These are phyloP conservation scores for Sclerotinia borealis DNA, from an alignment of 2,329 filamentous ascomycete genomes.

Conservation along the genomic window DNA sequence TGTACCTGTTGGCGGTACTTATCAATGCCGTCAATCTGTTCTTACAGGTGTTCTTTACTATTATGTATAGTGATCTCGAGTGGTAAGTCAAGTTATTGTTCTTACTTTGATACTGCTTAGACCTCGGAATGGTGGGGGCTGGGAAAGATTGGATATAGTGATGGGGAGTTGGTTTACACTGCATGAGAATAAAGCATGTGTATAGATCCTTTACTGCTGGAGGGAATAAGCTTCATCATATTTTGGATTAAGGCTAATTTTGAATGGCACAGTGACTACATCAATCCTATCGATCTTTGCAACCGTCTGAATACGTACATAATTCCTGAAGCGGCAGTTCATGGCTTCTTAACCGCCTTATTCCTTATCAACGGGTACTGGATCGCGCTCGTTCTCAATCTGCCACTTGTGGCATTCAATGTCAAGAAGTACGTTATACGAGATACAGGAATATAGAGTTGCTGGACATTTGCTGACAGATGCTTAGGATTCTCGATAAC, in stretches of 20 bases:
- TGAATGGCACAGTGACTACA: slow-evolving; percentile 71
- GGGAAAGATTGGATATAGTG: background rate
- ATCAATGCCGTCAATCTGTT: slow-evolving; percentile 99
- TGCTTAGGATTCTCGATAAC: slow-evolving; percentile 83
- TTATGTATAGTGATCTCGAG: slow-evolving; percentile 99
- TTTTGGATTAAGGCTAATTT: background rate
- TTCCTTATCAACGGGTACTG: slow-evolving; percentile 99
- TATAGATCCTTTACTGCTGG: background rate
- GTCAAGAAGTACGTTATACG: slow-evolving; percentile 78
- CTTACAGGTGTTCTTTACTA: slow-evolving; percentile 99
- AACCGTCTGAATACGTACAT: slow-evolving; percentile 99
- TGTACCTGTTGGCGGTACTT: slow-evolving; percentile 94
- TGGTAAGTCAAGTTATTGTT: slow-evolving; percentile 59
- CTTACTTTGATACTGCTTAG: background rate
- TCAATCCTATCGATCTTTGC: slow-evolving; percentile 99
- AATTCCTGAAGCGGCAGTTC: slow-evolving; percentile 94
- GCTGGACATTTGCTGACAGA: slow-evolving; percentile 32
- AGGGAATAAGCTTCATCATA: background rate
- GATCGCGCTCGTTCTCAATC: slow-evolving; percentile 84
- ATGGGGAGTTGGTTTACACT: background rate
- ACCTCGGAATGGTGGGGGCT: background rate
- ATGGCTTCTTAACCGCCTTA: slow-evolving; percentile 88
- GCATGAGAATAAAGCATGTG: background rate
- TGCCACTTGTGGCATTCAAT: slow-evolving; percentile 90
- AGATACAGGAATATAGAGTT: background rate